Evolutionary conservation across 2,329 filamentous ascomycete genomes (phyloP).

Genomic region (Ceratocystis papillata): DNA sequence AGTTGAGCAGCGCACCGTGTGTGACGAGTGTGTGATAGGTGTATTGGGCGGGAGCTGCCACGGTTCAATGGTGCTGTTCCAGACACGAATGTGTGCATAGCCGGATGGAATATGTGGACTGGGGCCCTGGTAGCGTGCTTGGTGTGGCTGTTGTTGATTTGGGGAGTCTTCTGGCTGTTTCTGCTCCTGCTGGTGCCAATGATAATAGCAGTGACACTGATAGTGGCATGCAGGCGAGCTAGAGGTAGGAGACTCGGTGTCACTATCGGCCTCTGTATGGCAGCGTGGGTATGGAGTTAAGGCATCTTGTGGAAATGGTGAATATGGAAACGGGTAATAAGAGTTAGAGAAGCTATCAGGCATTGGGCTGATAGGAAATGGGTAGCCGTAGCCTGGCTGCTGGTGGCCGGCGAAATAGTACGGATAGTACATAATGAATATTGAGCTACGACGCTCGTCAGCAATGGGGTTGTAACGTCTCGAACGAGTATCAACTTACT

Average conservation of each 20-base stretch:
- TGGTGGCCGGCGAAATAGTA: neutral
- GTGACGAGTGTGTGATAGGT: constrained; percentile 39
- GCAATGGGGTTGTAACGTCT: neutral
- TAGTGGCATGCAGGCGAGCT: neutral
- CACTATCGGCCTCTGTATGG: neutral
- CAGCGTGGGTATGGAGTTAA: neutral
- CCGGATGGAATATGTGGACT: constrained; percentile 27
- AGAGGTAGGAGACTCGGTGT: neutral
- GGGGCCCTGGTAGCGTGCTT: neutral
- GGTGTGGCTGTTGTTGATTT: neutral
- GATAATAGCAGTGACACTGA: neutral
- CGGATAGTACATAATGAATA: neutral
- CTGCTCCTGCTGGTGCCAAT: neutral
- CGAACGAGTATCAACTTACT: neutral
- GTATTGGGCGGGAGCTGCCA: constrained; percentile 41
- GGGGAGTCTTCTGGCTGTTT: neutral
- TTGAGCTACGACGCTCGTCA: neutral
- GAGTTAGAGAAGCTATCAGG: neutral
- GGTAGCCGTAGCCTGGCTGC: neutral
- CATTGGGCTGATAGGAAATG: neutral
- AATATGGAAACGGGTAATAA: neutral
- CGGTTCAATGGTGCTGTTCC: constrained; percentile 30
- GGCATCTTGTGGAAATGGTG: neutral
- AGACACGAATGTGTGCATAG: constrained; percentile 14
- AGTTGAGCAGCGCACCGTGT: constrained; percentile 43